phyloP scores from a whole-genome alignment of 2,329 filamentous ascomycete genomes.

The Talaromyces amestolkiae region DNA sequence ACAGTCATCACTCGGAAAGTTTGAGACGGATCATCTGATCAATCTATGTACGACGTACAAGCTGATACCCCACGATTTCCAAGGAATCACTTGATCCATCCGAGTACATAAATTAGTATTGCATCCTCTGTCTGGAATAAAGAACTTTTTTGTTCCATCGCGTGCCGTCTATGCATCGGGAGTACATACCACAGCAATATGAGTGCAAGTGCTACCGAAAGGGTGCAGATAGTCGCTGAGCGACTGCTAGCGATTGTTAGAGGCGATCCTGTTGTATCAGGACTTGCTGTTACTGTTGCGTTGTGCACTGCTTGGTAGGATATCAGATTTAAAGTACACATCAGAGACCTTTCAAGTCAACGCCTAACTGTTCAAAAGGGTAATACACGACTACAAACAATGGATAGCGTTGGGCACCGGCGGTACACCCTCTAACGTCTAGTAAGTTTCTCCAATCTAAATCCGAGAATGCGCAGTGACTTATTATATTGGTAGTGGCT shows the following conservation, averaged over 20 bases:
- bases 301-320: slow-evolving; percentile 11
- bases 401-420: slow-evolving; percentile 17
- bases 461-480: not conserved
- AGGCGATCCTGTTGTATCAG: not conserved
- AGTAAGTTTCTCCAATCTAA: not conserved
- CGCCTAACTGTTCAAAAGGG: not conserved
- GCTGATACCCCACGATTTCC: not conserved
- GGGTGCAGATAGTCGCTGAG: not conserved
- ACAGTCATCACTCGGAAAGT: not conserved
- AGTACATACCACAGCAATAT: not conserved
- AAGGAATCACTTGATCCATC: too few relatives aligned
- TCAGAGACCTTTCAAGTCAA: not conserved
- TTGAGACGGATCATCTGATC: not conserved
- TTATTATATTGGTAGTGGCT: slow-evolving; percentile 7
- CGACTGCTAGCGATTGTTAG: not conserved
- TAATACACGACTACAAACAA: slow-evolving; percentile 15
- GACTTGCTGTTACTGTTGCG: not conserved
- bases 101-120: not conserved
- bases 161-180: too few relatives aligned
- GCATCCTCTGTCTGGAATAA: too few relatives aligned
- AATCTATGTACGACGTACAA: not conserved
- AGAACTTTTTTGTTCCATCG: too few relatives aligned
- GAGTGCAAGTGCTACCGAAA: not conserved
- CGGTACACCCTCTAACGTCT: slow-evolving; percentile 14
- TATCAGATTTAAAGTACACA: not conserved